phyloP scores from a whole-genome alignment of 78 protist species.

The Capsaspora owczarzaki region DNA sequence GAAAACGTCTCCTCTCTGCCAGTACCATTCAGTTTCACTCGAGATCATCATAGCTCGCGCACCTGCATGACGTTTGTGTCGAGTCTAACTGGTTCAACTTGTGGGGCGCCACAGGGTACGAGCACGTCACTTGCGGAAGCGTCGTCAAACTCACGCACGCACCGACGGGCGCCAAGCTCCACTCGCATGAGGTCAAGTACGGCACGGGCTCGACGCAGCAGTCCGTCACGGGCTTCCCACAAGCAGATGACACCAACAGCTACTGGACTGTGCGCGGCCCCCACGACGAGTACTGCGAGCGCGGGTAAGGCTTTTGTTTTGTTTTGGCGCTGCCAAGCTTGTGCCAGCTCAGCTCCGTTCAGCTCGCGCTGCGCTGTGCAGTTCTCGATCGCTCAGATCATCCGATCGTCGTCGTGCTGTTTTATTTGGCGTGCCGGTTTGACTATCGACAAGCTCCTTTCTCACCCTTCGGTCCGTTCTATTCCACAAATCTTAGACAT shows the following conservation, averaged over 20 bases:
- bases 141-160: conserved; percentile 32
- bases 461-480: too few relatives aligned
- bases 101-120: conserved; percentile 12
- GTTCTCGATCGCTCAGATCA: too few relatives aligned
- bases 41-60: too few relatives aligned
- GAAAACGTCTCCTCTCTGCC: too few relatives aligned
- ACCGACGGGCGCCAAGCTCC: conserved; percentile 22
- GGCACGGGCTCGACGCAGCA: conserved; percentile 51
- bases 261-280: conserved; percentile 16
- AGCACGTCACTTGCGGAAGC: conserved; percentile 47
- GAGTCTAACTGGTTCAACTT: background rate
- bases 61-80: background rate
- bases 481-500: too few relatives aligned
- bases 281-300: background rate
- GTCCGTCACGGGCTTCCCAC: conserved; percentile 22
- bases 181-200: conserved; percentile 46
- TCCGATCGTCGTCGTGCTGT: too few relatives aligned
- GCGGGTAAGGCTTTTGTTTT: conserved; percentile 1
- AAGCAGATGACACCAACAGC: conserved; percentile 16
- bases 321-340: background rate
- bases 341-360: too few relatives aligned
- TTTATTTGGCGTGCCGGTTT: background rate
- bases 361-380: too few relatives aligned
- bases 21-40: too few relatives aligned
- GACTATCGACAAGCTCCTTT: background rate